phyloP scores from a whole-genome alignment of 2,329 filamentous ascomycete genomes.

The Colletotrichum acutatum region DNA sequence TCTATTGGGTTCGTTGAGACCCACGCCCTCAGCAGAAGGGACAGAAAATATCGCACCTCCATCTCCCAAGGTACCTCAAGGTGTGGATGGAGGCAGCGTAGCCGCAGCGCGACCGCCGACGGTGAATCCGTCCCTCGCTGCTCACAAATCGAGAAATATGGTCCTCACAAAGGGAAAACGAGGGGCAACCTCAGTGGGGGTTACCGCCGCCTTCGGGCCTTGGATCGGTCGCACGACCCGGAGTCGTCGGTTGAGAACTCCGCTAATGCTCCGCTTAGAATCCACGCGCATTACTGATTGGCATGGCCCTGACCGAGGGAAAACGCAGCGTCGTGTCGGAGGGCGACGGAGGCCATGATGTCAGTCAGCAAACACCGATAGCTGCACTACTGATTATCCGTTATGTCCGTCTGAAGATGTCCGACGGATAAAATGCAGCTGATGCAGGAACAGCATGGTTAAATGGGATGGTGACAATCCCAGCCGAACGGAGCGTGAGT shows the following conservation, averaged over 20 bases:
- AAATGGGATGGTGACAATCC: background rate
- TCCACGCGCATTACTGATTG: slow-evolving; percentile 32
- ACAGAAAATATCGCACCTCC: slow-evolving; percentile 36
- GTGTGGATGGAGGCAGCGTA: slow-evolving; percentile 18
- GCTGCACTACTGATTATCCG: slow-evolving; percentile 20
- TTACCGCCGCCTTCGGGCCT: slow-evolving; percentile 33
- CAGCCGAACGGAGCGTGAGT: background rate
- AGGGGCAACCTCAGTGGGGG: slow-evolving; percentile 27
- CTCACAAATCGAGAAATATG: slow-evolving; percentile 32
- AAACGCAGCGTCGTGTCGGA: background rate
- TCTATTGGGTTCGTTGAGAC: slow-evolving; percentile 33
- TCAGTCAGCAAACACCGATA: slow-evolving; percentile 18
- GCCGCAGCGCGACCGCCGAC: background rate
- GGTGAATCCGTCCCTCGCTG: slow-evolving; percentile 25
- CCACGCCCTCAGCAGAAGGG: slow-evolving; percentile 30
- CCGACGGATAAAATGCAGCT: slow-evolving; percentile 23
- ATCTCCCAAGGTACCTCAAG: slow-evolving; percentile 31
- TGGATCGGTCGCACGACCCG: slow-evolving; percentile 26
- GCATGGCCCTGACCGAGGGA: slow-evolving; percentile 22
- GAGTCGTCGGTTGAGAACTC: slow-evolving; percentile 31
- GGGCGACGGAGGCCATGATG: slow-evolving; percentile 22
- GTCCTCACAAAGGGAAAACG: slow-evolving; percentile 19
- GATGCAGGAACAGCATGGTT: slow-evolving; percentile 21
- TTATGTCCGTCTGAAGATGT: slow-evolving; percentile 18
- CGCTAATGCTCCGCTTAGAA: slow-evolving; percentile 33